Conservation (phyloP, 768 basidiomycete genomes). For the Leccinellum rugosiceps region DNA sequence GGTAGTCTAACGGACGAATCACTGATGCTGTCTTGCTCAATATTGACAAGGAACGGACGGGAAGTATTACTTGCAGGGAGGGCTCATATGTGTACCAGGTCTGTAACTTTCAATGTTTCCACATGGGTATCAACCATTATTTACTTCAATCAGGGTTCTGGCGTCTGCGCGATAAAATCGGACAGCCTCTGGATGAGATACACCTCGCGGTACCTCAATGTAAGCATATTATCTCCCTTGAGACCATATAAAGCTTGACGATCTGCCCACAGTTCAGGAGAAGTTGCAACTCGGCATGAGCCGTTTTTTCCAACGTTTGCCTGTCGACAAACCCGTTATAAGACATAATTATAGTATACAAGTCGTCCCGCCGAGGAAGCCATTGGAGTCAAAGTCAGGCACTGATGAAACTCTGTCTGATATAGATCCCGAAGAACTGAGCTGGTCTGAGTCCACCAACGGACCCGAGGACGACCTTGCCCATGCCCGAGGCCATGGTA, state of each 20-base stretch:
- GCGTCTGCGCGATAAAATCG: slow-evolving; percentile 80
- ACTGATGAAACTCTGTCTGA: slow-evolving; percentile 16
- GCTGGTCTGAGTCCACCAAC: slow-evolving; percentile 54
- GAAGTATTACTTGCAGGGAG: slow-evolving; percentile 73
- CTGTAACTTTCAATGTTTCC: slow-evolving; percentile 14
- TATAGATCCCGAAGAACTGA: slow-evolving; percentile 65
- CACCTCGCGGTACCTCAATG: slow-evolving; percentile 67
- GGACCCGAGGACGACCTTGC: slow-evolving; percentile 51
- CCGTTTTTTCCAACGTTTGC: slow-evolving; percentile 67
- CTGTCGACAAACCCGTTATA: slow-evolving; percentile 66
- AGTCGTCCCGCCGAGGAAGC: slow-evolving; percentile 26
- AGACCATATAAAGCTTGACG: background rate
- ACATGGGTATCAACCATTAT: background rate
- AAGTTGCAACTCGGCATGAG: slow-evolving; percentile 63
- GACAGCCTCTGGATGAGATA: slow-evolving; percentile 68
- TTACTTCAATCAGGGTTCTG: slow-evolving; percentile 53
- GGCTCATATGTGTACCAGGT: slow-evolving; percentile 69
- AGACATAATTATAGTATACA: slow-evolving; percentile 67
- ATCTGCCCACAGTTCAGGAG: slow-evolving; percentile 47
- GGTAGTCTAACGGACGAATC: slow-evolving; percentile 28
- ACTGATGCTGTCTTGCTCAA: background rate
- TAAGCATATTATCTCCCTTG: slow-evolving; percentile 31
- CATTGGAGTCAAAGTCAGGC: background rate
- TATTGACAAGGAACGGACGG: slow-evolving; percentile 55
- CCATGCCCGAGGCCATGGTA: slow-evolving; percentile 21